Conservation (phyloP, 1,284 basidiomycete genomes). For the Ustilago cynodontis region DNA sequence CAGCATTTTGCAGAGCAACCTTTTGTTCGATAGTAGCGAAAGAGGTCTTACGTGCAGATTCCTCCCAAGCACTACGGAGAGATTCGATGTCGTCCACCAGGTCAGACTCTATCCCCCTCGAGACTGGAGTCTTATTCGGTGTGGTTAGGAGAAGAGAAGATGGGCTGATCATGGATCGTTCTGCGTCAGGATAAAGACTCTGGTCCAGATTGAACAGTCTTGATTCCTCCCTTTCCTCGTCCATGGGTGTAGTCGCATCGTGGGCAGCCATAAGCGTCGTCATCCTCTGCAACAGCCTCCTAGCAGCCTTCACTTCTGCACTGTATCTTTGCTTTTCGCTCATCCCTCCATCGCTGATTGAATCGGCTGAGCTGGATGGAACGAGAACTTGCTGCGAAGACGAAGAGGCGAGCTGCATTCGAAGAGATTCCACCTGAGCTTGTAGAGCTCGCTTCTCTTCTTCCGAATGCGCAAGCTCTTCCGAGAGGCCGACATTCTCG, state of each 20-base stretch:
- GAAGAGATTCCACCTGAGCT: slow-evolving; percentile 2
- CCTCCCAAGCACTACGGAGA: slow-evolving; percentile 13
- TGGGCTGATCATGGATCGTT: slow-evolving; percentile 23
- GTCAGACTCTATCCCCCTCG: slow-evolving; percentile 17
- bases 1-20: slow-evolving; percentile 8
- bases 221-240: background rate
- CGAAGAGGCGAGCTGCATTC: background rate
- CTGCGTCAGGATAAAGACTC: slow-evolving; percentile 31
- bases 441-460: slow-evolving; percentile 1
- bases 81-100: slow-evolving; percentile 39
- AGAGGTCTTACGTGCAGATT: background rate
- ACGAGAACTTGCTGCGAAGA: slow-evolving; percentile 4
- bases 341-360: background rate
- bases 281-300: background rate
- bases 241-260: background rate
- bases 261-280: background rate
- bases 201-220: slow-evolving; percentile 24
- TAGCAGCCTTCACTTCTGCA: slow-evolving; percentile 10
- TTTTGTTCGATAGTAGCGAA: slow-evolving; percentile 23
- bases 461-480: slow-evolving; percentile 17
- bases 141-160: slow-evolving; percentile 16
- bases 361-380: background rate
- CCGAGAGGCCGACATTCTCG: slow-evolving; percentile 26
- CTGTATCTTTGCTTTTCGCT: background rate
- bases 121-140: slow-evolving; percentile 18